Evolutionary conservation across 2,329 filamentous ascomycete species (phyloP).

Genomic region (Colletotrichum sp.): DNA sequence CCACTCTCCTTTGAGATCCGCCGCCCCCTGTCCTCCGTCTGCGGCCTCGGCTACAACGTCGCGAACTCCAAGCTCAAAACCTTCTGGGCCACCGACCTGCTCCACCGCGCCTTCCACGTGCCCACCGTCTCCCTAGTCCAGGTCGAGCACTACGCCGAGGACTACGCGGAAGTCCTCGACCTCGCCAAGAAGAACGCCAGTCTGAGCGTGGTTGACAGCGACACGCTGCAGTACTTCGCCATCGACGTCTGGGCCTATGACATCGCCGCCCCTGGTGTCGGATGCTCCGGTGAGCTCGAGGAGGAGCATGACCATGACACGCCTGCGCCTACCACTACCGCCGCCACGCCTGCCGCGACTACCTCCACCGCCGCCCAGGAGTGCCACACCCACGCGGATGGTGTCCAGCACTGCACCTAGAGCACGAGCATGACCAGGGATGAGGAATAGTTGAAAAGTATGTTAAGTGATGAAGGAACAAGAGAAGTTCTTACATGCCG

Average conservation of each 20-base stretch:
- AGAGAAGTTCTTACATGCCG: background rate
- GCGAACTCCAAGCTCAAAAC: slow-evolving; percentile 58
- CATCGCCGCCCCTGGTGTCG: slow-evolving; percentile 64
- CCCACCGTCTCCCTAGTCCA: slow-evolving; percentile 61
- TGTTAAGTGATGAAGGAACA: background rate
- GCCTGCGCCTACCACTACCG: slow-evolving; percentile 26
- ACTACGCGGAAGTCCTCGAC: slow-evolving; percentile 57
- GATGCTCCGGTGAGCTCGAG: slow-evolving; percentile 55
- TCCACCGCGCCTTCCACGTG: slow-evolving; percentile 71
- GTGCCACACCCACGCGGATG: slow-evolving; percentile 43
- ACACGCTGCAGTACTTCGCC: slow-evolving; percentile 71
- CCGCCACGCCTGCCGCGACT: slow-evolving; percentile 49
- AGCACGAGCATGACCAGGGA: too few relatives aligned
- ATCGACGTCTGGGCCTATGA: slow-evolving; percentile 71
- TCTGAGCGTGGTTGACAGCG: slow-evolving; percentile 59
- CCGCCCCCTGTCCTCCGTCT: slow-evolving; percentile 62
- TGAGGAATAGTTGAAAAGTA: background rate
- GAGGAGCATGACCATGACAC: background rate
- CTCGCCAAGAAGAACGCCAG: slow-evolving; percentile 53
- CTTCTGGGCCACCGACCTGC: slow-evolving; percentile 69
- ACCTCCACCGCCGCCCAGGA: slow-evolving; percentile 63
- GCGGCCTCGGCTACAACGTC: slow-evolving; percentile 66
- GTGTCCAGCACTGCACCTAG: slow-evolving; percentile 31
- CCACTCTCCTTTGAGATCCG: slow-evolving; percentile 63
- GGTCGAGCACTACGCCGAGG: slow-evolving; percentile 67